Base-by-base conservation (phyloP, 2,329 filamentous ascomycete genomes). In the Penicillium sp. region DNA sequence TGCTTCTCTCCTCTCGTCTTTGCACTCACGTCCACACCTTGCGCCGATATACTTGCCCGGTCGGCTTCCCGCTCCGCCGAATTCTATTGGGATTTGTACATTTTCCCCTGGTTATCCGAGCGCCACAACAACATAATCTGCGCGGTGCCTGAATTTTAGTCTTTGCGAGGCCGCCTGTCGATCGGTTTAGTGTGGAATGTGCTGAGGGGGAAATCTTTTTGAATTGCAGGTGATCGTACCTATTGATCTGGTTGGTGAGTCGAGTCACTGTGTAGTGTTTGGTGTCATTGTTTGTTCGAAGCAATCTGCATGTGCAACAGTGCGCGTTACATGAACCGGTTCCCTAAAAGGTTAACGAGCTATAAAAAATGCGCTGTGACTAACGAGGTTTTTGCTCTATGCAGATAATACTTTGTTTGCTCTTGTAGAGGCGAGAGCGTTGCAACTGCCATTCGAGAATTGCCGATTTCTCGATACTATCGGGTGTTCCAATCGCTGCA, bases 111-210 rank as follows among this genome's bases (percentile, higher is more conserved):
- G 31, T 36, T 50, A 51, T 39, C 49, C 49, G 49, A 27, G 52
- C 56, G 54, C 56, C 54, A 60, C 56, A 55, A 31, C 50, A 44
- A 33, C 36, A 50, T 36, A 47, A 19, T 24, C 14, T 22, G 22
- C 19, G 5, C 24, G n/a, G 19, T n/a, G 4, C 39, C 37, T 31
- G 40, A 61, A 61, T 57, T 47, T 55, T 51, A 54, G 50, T 31
- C 31, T 33, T 24, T 24, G 36, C n/a, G 7, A 41, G 47, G 37
- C 49, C 27, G 35, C 33, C 37, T 22, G 54, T 53, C 41, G 54
- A 60, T 60, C 57, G 22, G 41, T 52, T 50, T 44, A 27, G 50
- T 53, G 41, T 50, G 47, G 56, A 59, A 59, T 59, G 46, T 46
- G n/a, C 24, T 46, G 43, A 16, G 24, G 6, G 43, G 24, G 24